A percentile compares a stretch with the other conserved stretches of the same genome.
phyloP scores from a whole-genome alignment of 1,139 yeast species.

The Geotrichum restrictum region DNA sequence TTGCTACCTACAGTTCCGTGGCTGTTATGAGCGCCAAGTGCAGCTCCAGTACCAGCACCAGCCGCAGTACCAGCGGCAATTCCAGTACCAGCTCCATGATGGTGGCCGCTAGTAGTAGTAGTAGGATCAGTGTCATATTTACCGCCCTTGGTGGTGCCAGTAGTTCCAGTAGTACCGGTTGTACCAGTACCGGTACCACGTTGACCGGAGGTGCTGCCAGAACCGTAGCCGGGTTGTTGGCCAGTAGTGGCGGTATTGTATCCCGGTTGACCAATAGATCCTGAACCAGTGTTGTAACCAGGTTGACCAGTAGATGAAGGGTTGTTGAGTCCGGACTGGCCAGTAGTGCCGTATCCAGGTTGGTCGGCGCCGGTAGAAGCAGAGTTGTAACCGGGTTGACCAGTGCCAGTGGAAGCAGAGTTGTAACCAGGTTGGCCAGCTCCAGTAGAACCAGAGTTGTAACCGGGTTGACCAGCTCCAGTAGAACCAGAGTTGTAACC shows the following conservation, averaged over 20 bases:
- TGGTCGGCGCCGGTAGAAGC: background rate
- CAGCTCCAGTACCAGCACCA: constrained; percentile 20
- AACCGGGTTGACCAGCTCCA: background rate
- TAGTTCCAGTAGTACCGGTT: constrained; percentile 9
- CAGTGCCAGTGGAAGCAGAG: background rate
- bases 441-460: background rate
- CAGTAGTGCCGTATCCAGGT: too few relatives aligned
- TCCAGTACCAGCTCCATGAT: constrained; percentile 5
- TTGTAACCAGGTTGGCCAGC: constrained; percentile 12
- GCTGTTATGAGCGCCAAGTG: constrained; percentile 14
- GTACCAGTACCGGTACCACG: constrained; percentile 6
- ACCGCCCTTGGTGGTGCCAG: constrained; percentile 2
- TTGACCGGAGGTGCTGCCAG: background rate
- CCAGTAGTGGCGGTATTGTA: too few relatives aligned
- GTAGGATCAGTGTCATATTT: constrained; percentile 3
- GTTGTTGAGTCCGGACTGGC: background rate
- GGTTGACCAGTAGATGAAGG: too few relatives aligned
- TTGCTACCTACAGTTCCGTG: background rate
- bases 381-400: too few relatives aligned
- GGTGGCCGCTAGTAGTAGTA: background rate
- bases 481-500: background rate
- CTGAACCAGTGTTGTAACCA: background rate
- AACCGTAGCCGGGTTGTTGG: background rate
- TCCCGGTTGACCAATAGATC: too few relatives aligned
- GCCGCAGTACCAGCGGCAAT: constrained; percentile 7